Base-by-base conservation (phyloP, 1,139 yeast genomes). In the Nakaseomyces uthaithaninus region DNA sequence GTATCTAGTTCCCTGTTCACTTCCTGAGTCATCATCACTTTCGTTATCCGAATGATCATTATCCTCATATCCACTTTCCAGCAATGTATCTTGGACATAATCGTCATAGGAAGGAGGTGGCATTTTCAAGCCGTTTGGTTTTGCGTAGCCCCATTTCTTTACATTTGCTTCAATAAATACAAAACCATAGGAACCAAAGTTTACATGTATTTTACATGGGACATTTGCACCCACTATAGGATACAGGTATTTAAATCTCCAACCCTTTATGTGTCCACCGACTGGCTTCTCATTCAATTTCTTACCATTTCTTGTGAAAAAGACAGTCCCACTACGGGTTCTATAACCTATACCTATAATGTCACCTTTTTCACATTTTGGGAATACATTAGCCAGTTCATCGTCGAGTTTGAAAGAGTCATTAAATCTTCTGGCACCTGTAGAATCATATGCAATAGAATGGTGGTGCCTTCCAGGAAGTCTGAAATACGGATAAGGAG, bases 111-210 rank as follows among this genome's bases (percentile, higher is more conserved):
- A 71, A 0, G 89, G 89, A 3, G 87, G 83, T 1, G 87, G 86
- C 12, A 82, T 77, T 47, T 80, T 68, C 18, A 72, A 64, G 2
- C 87, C 89, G 38, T 73, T 77, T 40, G 74, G 75, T 27, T 82
- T 80, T 17, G 94, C 93, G 50, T 86, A 82, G 1, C 96, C 96
- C 75, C 94, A 84, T 60, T 87, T 89, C 50, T 80, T 77, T 27
- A 79, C 67, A 59, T 91, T 89, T 4, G 96, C 97, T 61, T 91
- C 97, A 44, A 91, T 85, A 69, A 81, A 89, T 2, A 91, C 95
- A 63, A 80, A 91, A 1, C 97, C 98, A 44, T 78, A 68, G 53
- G 87, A 94, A 6, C 98, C 98, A 44, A 91, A 68, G 59, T 91
- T 91, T 14, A 80, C 93, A 55, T 80, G 83, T 37, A 89, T 74